Conservation (phyloP, 139 green algal genomes). For the Tetratostichococcus sp. region DNA sequence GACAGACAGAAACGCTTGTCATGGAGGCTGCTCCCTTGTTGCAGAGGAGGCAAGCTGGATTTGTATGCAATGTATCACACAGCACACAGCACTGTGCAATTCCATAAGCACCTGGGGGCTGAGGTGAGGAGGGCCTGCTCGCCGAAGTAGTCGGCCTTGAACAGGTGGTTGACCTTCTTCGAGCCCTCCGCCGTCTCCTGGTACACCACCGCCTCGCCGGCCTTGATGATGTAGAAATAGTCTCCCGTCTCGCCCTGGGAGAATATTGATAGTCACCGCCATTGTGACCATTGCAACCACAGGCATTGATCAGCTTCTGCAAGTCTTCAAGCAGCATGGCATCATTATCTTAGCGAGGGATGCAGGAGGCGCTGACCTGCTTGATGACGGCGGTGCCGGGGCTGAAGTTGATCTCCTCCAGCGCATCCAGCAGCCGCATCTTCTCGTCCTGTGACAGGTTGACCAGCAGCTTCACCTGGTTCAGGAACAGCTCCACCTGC, state of each 20-base stretch:
- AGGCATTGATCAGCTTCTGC: no score
- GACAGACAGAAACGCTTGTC: no score
- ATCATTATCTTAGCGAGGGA: no score
- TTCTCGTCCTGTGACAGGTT: slow-evolving; percentile 75
- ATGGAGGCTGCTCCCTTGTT: no score
- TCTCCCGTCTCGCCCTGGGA: slow-evolving; percentile 75
- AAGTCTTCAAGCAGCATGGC: no score
- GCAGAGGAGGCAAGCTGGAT: no score
- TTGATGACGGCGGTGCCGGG: slow-evolving; percentile 31
- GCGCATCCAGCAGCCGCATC: slow-evolving; percentile 68
- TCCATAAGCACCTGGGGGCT: slow-evolving; percentile 61
- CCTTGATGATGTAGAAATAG: slow-evolving; percentile 93
- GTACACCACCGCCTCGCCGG: slow-evolving; percentile 86
- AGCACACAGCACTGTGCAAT: no score
- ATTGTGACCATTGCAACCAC: not conserved
- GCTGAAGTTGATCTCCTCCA: slow-evolving; percentile 62
- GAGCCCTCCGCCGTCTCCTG: slow-evolving; percentile 43
- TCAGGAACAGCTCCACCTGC: slow-evolving; percentile 89
- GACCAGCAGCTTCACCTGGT: slow-evolving; percentile 79
- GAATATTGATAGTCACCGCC: slow-evolving; percentile 5
- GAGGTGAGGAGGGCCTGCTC: slow-evolving; percentile 77
- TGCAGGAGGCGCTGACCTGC: slow-evolving; percentile 39
- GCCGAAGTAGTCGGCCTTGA: slow-evolving; percentile 90
- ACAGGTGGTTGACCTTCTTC: slow-evolving; percentile 87
- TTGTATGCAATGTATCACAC: no score